phyloP scores from a whole-genome alignment of 2,329 filamentous ascomycete species.

The Apiospora rasikravindrae region DNA sequence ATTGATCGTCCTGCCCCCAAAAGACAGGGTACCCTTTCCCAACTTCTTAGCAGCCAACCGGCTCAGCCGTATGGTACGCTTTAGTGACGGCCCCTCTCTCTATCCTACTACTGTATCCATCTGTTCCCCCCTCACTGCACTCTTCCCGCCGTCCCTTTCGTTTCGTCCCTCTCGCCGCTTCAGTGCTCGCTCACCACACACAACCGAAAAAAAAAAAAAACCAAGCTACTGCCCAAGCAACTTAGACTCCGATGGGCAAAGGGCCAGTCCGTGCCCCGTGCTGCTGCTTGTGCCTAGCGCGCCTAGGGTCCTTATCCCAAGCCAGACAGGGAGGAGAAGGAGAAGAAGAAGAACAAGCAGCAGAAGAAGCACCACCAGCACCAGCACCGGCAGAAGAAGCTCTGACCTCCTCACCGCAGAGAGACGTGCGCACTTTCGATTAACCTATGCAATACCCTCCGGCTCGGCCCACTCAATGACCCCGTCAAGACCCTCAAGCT shows the following conservation, averaged over 20 bases:
- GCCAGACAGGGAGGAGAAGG: not conserved
- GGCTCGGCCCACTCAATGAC: constrained; percentile 16
- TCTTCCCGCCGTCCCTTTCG: constrained; percentile 8
- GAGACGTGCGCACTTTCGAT: constrained; percentile 2
- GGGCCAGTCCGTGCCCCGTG: constrained; percentile 11
- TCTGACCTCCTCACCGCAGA: constrained; percentile 6
- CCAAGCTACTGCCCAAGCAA: not conserved
- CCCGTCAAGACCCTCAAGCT: constrained; percentile 16
- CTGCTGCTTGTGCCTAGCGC: not conserved
- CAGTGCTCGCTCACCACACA: not conserved
- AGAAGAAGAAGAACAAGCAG: not conserved
- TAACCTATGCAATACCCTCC: constrained; percentile 12
- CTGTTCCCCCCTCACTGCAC: not conserved
- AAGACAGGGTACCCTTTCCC: constrained; percentile 12
- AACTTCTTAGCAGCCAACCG: constrained; percentile 7
- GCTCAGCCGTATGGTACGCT: constrained; percentile 13
- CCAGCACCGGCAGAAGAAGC: not conserved
- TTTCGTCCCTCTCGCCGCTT: constrained; percentile 15
- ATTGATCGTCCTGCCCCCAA: constrained; percentile 5
- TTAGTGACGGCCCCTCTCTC: constrained; percentile 17
- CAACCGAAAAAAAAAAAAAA: not conserved
- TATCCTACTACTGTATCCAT: not conserved
- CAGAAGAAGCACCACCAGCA: not conserved
- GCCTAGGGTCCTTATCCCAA: constrained; percentile 5
- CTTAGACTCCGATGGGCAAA: constrained; percentile 12